phyloP scores from a whole-genome alignment of 805 yeast genomes.

The Barnettozyma botsteinii region DNA sequence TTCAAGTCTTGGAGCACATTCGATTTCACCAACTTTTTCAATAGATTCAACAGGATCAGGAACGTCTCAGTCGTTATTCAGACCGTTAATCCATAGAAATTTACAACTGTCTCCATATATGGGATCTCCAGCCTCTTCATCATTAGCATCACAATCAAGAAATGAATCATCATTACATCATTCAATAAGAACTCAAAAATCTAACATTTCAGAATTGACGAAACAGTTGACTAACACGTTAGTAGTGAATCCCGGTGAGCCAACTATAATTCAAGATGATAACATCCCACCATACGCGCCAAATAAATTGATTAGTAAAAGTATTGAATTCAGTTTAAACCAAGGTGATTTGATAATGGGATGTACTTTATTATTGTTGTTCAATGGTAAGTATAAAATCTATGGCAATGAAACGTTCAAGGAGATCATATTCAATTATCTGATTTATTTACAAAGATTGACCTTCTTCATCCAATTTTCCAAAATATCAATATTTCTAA shows the following conservation, averaged over 20 bases:
- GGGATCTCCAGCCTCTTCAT: conserved; percentile 1
- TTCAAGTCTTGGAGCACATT: conserved; percentile 13
- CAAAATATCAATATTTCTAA: conserved; percentile 42
- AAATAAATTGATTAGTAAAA: conserved; percentile 41
- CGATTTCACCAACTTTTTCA: conserved; percentile 22
- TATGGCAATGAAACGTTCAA: conserved; percentile 32
- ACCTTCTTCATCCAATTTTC: conserved; percentile 54
- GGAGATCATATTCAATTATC: conserved; percentile 52
- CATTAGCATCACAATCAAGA: neutral
- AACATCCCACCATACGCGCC: conserved; percentile 54
- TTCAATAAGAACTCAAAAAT: conserved; percentile 8
- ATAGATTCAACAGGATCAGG: conserved; percentile 16
- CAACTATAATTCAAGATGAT: neutral
- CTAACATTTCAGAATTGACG: conserved; percentile 22
- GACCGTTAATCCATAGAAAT: conserved; percentile 5
- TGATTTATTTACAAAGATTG: conserved; percentile 45
- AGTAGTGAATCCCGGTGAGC: neutral
- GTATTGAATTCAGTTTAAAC: conserved; percentile 45
- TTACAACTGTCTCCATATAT: conserved; percentile 4
- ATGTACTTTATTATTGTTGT: conserved; percentile 50
- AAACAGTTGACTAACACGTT: conserved; percentile 19
- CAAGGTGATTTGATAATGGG: conserved; percentile 65
- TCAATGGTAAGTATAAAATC: conserved; percentile 37
- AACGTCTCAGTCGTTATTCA: conserved; percentile 13
- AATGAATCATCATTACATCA: neutral